Evolutionary conservation across 2,329 filamentous ascomycete species (phyloP).

Genomic region (Claviceps quebecensis): DNA sequence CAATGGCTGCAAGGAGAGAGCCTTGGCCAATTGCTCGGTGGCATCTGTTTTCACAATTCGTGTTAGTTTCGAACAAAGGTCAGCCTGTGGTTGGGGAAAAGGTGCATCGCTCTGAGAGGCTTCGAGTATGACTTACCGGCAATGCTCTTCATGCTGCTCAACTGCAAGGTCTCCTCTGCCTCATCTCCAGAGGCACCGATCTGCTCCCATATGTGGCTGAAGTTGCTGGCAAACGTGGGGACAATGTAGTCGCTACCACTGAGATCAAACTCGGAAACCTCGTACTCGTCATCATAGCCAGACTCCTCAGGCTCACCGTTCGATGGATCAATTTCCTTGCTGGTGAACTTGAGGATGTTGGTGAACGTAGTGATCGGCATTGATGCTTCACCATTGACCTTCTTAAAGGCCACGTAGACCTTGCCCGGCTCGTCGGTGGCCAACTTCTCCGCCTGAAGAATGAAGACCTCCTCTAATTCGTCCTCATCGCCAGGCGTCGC

Average conservation of each 20-base stretch:
- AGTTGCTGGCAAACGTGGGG: slow-evolving; percentile 86
- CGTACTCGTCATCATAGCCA: slow-evolving; percentile 96
- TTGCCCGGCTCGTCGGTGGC: slow-evolving; percentile 77
- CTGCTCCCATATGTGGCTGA: slow-evolving; percentile 91
- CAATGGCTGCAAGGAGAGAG: slow-evolving; percentile 79
- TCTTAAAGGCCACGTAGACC: slow-evolving; percentile 90
- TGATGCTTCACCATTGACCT: slow-evolving; percentile 58
- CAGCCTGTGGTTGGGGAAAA: no score
- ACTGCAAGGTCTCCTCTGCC: slow-evolving; percentile 77
- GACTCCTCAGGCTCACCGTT: slow-evolving; percentile 83
- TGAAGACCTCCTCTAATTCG: slow-evolving; percentile 79
- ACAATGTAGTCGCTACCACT: slow-evolving; percentile 87
- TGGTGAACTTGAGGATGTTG: slow-evolving; percentile 91
- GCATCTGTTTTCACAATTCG: slow-evolving; percentile 49
- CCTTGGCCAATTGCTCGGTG: slow-evolving; percentile 76
- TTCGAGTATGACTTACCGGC: slow-evolving; percentile 47
- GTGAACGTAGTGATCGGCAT: slow-evolving; percentile 73
- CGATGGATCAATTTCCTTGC: slow-evolving; percentile 92
- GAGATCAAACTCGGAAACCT: slow-evolving; percentile 86
- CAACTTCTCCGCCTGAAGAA: slow-evolving; percentile 75
- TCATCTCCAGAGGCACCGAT: slow-evolving; percentile 80
- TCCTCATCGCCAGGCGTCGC: slow-evolving; percentile 71
- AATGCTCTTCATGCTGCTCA: slow-evolving; percentile 82
- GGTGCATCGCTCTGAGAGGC: no score
- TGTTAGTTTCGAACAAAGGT: slow-evolving; percentile 11